Base-by-base conservation (phyloP, 768 basidiomycete genomes). In the Mycena rosella region DNA sequence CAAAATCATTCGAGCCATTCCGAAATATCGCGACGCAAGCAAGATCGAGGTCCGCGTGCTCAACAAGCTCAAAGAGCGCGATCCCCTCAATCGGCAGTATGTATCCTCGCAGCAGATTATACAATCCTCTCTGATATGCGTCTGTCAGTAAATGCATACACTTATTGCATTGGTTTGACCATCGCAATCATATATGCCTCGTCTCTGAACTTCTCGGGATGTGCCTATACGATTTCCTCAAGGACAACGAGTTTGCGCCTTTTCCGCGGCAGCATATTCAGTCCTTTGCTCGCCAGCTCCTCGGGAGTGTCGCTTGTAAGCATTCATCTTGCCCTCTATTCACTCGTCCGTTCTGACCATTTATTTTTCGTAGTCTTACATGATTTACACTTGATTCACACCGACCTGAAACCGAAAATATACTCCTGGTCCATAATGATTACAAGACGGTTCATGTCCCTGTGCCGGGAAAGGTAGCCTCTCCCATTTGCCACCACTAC, bases 361-460 rank as follows among this genome's bases (percentile, higher is more conserved):
- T 14, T 47, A 3, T 47, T 40, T n/a, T 57, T 38, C 15, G 65
- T 49, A 99, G 97, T 98, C 82, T n/a, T 98, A 40, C 98, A 99
- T 75, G 89, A 94, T 68, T 86, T 96, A 52, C 90, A 91, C 74
- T 85, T 99, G 67, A 92, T 99, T 68, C 98, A 99, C 79, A 99
- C 98, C 40, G 98, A 99, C 84, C 87, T 99, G 59, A 99, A 99
- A 80, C 98, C 34, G 98, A 99, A 84, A 99, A 99, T 78, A 99
- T 99, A 59, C 85, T 99, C 27, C 88, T 99, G 57, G 96, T 97
- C 22, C 87, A 91, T 77, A 96, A 94, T 74, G 89, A 92, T 68
- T 92, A 88, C 80, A 87, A 85, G 73, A 82, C 86, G 32, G 82
- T 88, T 17, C 83, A 87, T 64, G 82, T 94, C 45, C 81, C 87